These are phyloP conservation scores for Solanum arcanum DNA, from an alignment of 257 asterid genomes.

Conservation along the genomic window DNA sequence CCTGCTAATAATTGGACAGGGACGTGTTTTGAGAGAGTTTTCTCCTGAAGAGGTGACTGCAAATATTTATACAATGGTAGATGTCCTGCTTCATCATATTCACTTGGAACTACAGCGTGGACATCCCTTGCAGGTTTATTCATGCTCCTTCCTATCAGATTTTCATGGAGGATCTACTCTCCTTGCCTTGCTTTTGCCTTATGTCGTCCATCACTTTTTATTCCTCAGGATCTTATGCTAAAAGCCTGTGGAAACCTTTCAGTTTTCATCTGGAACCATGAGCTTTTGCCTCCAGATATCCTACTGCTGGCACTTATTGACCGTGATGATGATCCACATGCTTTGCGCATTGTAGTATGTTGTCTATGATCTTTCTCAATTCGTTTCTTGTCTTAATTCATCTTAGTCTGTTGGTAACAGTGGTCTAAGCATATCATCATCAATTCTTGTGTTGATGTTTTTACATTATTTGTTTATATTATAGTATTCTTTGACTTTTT, in stretches of 20 bases:
- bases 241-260: slow-evolving; percentile 80
- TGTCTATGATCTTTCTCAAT: slow-evolving; percentile 6
- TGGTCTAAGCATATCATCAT: neutral
- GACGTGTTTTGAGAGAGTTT: slow-evolving; percentile 83
- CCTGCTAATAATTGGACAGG: slow-evolving; percentile 36
- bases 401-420: neutral
- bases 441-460: neutral
- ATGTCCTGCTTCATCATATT: slow-evolving; percentile 82
- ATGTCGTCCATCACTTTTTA: slow-evolving; percentile 1
- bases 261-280: slow-evolving; percentile 88
- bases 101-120: slow-evolving; percentile 84
- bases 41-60: slow-evolving; percentile 98
- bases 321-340: slow-evolving; percentile 94
- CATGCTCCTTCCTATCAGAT: slow-evolving; percentile 6
- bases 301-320: slow-evolving; percentile 82
- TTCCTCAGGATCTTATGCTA: slow-evolving; percentile 73
- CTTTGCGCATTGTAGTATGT: slow-evolving; percentile 85
- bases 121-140: slow-evolving; percentile 78
- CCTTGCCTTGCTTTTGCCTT: neutral
- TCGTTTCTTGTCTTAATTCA: neutral
- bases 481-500: neutral
- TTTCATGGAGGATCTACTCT: neutral
- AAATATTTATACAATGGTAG: slow-evolving; percentile 91
- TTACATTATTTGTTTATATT: neutral
- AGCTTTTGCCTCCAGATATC: slow-evolving; percentile 86